Evolutionary conservation across 2,329 filamentous ascomycete species (phyloP), one percentile per base, ranked within the genome.

Genomic region (Aspergillus neotritici): DNA sequence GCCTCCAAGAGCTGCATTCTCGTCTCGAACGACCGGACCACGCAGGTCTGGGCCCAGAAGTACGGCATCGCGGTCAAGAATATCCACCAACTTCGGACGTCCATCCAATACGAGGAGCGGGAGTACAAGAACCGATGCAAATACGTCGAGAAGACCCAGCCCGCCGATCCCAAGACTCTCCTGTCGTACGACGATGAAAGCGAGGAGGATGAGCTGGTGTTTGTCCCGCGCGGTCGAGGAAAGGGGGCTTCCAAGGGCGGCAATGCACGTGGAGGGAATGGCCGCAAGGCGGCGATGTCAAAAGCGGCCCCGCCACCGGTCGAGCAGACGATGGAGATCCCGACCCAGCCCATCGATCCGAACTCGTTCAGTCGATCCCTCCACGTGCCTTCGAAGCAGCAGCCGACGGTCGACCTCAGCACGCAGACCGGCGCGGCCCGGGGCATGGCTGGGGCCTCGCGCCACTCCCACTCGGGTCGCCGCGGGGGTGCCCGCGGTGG

Each of bases 171-270:
- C 7, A 71, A 71, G 51, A 63, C 68, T 4, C 53, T 73, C 5
- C 63, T 73, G 36, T 67, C 69, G 6, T 73, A 73, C 46, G 69
- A 73, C 30, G 68, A 67, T n/a, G 69, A 72, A 11, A 72, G 67
- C 31, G 70, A 72, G 15, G 70, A 72, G 44, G 70, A 73, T 49
- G 69, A 72, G 45, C 57, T 73, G 21, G 69, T 73, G 2, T 73
- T 73, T 44, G 65, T 70, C 21, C 67, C 67, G 17, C 66, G 67
- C 16, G 65, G 66, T 30, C 64, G 63, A 43, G 65, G 62, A 31
- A 69, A 68, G 49, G 55, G 63, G 10, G 37, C 54, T 4, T 47
- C 58, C 12, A 55, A 58, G 44, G 49, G 53, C 16, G 58, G 56
- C 17, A 50, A 44, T 40, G 52, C 58, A 8, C 60, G 58, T 16